Percentiles rank a stretch among this genome's conserved stretches.
Conservation (phyloP, 495 filamentous ascomycete genomes). For the Annulohypoxylon stygium region DNA sequence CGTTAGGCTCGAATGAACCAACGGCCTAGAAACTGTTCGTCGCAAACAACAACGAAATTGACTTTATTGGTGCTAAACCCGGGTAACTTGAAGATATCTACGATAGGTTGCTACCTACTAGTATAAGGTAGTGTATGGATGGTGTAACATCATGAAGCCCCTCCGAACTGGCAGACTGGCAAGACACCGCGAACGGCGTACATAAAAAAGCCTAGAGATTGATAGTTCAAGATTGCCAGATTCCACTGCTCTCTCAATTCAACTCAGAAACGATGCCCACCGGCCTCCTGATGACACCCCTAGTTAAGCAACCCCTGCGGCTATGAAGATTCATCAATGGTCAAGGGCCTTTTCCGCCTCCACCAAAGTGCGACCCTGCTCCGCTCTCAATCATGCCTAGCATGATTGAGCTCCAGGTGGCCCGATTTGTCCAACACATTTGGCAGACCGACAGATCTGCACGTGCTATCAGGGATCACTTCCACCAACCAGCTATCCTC, state of each 20-base stretch:
- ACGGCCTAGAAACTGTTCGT: background rate
- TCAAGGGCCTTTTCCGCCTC: slow-evolving; percentile 40
- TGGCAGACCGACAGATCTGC: slow-evolving; percentile 50
- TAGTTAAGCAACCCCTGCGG: slow-evolving; percentile 23
- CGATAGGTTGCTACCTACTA: background rate
- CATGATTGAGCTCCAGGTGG: slow-evolving; percentile 49
- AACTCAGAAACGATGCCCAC: slow-evolving; percentile 29
- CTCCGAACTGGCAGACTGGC: slow-evolving; percentile 30
- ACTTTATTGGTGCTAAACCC: background rate
- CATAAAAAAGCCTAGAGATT: slow-evolving; percentile 1
- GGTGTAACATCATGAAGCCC: background rate
- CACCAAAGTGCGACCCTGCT: slow-evolving; percentile 39
- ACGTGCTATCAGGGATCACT: slow-evolving; percentile 47
- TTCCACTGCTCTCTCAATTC: background rate
- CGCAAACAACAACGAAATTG: background rate
- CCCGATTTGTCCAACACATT: slow-evolving; percentile 50
- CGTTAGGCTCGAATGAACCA: background rate
- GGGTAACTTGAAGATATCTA: background rate
- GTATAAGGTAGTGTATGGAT: background rate
- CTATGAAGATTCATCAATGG: slow-evolving; percentile 39
- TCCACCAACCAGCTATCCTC: slow-evolving; percentile 39
- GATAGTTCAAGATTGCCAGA: slow-evolving; percentile 10
- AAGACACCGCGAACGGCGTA: slow-evolving; percentile 30
- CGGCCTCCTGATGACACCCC: slow-evolving; percentile 34
- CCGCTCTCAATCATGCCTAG: slow-evolving; percentile 47